Evolutionary conservation across 2,329 filamentous ascomycete genomes (phyloP), one percentile per base, ranked within the genome.

Genomic region (Atkinsonella hypoxylon): DNA sequence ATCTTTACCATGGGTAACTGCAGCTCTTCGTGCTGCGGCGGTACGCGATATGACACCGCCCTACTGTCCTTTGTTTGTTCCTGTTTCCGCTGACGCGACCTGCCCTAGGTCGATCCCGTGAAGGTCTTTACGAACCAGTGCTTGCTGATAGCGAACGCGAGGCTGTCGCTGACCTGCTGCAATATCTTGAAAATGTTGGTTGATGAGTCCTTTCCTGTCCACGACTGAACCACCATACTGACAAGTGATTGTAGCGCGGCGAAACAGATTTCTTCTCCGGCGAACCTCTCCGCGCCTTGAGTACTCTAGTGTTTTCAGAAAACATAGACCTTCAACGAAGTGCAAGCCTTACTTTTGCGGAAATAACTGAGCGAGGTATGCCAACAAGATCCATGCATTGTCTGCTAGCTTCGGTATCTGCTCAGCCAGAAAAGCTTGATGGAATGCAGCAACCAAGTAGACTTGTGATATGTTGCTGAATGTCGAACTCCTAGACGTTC

Each of bases 211-310:
- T 4, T 48, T 22, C 8, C 30, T 15, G 30, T 31, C 8, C 43
- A 45, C 49, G 9, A 43, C 11, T 15, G 11, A 36, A 11, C 42
- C 22, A 32, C 2, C 17, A 31, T 48, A 39, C 47, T 52, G 41
- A 54, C 40, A 2, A 12, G 3, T 39, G 46, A 47, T 53, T 54
- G 54, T 67, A 96, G 93, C 85, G 93, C 65, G 86, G 84, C 64
- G 93, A 98, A 68, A 97, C 90, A 61, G 91, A 98, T 69, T 98
- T 98, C 80, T 98, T 98, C 71, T 85, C 87, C 38, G 93, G 93
- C 69, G 90, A 96, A 64, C 93, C 93, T 44, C 81, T 98, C 52
- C 86, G 87, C 69, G 91, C 93, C 44, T 74, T 98, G 51, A 96
- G 89, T 70, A 98, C 91, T 12, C 79, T 98, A 26, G 93, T 98